Conservation (phyloP, 2,329 filamentous ascomycete genomes). For the Sporothrix brasiliensis region DNA sequence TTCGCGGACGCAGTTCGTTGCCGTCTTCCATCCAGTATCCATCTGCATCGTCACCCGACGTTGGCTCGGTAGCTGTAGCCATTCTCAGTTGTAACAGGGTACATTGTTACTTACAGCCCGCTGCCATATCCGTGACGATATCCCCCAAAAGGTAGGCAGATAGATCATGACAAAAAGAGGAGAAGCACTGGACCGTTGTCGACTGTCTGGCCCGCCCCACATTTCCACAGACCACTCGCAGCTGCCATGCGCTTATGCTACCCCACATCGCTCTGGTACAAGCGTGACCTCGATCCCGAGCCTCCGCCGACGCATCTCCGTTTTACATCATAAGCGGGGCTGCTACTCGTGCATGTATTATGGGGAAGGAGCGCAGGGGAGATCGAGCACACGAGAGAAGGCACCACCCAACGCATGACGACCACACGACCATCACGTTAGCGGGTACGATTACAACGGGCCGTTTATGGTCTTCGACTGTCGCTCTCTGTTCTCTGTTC, state of each 20-base stretch:
- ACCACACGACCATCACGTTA: not conserved
- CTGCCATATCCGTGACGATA: not conserved
- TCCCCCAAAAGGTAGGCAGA: not conserved
- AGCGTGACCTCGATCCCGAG: constrained; percentile 31
- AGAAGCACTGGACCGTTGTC: not conserved
- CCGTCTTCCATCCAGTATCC: not conserved
- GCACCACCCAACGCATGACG: not conserved
- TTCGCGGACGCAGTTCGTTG: not conserved
- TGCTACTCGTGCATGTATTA: not conserved
- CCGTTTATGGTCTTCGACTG: not conserved
- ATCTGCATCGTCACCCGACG: constrained; percentile 13
- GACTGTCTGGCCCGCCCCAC: too few relatives aligned
- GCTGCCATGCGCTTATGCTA: constrained; percentile 1
- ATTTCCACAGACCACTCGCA: not conserved
- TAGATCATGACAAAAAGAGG: not conserved
- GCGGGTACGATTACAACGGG: constrained; percentile 9
- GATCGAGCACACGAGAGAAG: not conserved
- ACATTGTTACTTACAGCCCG: not conserved
- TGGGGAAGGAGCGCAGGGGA: not conserved
- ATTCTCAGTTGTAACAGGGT: not conserved
- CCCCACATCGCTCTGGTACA: constrained; percentile 31
- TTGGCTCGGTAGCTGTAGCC: not conserved
- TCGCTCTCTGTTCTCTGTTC: not conserved
- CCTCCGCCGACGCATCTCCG: constrained; percentile 36
- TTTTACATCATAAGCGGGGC: constrained; percentile 8